Conservation (phyloP, 192 early-diverging fungal species). For the Rhizophagus sp. region DNA sequence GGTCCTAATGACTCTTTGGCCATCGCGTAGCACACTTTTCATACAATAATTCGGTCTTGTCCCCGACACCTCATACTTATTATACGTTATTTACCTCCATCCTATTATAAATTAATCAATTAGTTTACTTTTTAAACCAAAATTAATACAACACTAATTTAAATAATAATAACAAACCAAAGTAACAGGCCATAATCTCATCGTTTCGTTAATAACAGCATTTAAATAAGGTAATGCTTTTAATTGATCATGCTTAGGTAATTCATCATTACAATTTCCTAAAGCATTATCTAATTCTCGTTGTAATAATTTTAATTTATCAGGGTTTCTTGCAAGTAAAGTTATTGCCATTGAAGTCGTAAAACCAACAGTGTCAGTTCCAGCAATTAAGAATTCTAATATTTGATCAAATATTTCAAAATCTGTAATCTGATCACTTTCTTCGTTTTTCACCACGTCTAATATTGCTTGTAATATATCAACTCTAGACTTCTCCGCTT, state of each 20-base stretch:
- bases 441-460: constrained; percentile 25
- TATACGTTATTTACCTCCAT: constrained; percentile 8
- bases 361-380: constrained; percentile 37
- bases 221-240: constrained; percentile 56
- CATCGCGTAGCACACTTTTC: too few relatives aligned
- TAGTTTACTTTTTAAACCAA: background rate
- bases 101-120: background rate
- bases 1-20: too few relatives aligned
- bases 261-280: constrained; percentile 19
- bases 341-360: constrained; percentile 35
- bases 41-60: too few relatives aligned
- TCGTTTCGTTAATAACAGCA: constrained; percentile 59
- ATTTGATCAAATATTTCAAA: constrained; percentile 37
- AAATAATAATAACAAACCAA: constrained; percentile 10
- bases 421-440: constrained; percentile 27
- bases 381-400: constrained; percentile 35
- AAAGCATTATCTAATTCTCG: constrained; percentile 34
- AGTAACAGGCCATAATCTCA: constrained; percentile 50
- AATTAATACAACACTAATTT: background rate
- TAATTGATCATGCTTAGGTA: constrained; percentile 49
- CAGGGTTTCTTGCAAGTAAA: constrained; percentile 35
- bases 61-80: background rate
- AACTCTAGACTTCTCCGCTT: background rate
- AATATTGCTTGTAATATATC: constrained; percentile 46
- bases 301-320: constrained; percentile 25